These are phyloP conservation scores for Aspergillus quadricinctus DNA, from an alignment of 2,329 filamentous ascomycete genomes.

Conservation along the genomic window DNA sequence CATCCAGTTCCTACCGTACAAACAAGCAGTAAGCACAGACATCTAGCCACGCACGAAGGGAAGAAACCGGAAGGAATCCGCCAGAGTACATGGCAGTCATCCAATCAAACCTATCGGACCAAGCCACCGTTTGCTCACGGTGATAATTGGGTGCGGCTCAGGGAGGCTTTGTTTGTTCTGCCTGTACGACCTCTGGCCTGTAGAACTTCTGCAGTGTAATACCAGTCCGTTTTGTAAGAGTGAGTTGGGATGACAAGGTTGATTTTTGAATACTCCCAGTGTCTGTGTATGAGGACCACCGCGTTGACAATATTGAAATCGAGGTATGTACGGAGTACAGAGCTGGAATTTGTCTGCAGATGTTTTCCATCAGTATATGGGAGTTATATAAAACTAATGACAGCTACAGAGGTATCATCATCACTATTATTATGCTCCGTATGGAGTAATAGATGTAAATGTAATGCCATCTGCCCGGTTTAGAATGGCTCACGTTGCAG, in stretches of 20 bases:
- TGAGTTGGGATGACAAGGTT: neutral
- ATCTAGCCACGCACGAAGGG: neutral
- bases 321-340: too few species aligned
- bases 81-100: neutral
- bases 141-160: slow-evolving; percentile 22
- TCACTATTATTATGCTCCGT: neutral
- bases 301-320: neutral
- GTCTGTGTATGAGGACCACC: neutral
- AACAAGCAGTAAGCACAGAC: neutral
- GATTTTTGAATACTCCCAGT: neutral
- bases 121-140: neutral
- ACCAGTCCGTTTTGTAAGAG: neutral
- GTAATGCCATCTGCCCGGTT: neutral
- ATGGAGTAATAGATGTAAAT: neutral
- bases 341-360: too few species aligned
- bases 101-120: neutral
- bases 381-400: neutral
- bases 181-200: neutral
- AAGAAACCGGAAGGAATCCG: neutral
- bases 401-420: neutral
- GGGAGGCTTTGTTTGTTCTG: slow-evolving; percentile 8
- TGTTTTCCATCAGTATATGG: too few species aligned
- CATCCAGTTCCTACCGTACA: neutral
- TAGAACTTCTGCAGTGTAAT: neutral
- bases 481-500: neutral